phyloP scores from a whole-genome alignment of 2,329 filamentous ascomycete genomes.

The Venturia nashicola region DNA sequence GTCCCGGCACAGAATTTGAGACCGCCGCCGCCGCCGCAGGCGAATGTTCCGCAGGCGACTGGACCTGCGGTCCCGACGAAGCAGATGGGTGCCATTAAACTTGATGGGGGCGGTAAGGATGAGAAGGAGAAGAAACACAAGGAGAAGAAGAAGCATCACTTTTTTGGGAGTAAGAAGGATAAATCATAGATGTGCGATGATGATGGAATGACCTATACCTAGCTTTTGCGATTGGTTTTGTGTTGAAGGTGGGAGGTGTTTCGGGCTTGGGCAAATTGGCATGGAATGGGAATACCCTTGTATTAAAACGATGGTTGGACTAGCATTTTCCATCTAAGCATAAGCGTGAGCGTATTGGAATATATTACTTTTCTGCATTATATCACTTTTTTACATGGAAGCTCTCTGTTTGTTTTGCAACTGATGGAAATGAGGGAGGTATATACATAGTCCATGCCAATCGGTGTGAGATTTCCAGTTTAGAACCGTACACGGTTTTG shows the following conservation, averaged over 20 bases:
- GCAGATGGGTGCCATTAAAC: constrained; percentile 44
- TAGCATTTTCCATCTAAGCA: background rate
- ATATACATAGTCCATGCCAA: too few species aligned
- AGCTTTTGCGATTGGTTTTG: background rate
- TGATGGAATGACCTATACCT: too few species aligned
- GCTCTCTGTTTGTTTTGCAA: too few species aligned
- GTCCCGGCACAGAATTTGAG: background rate
- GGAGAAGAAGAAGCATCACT: constrained; percentile 43
- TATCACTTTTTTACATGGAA: too few species aligned
- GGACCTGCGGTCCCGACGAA: constrained; percentile 35
- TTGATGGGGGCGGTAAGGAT: constrained; percentile 26
- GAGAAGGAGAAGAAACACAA: constrained; percentile 38
- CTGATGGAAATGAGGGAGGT: too few species aligned
- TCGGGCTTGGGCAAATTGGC: background rate
- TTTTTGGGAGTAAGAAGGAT: constrained; percentile 8
- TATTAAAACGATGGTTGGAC: background rate
- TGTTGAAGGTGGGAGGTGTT: background rate
- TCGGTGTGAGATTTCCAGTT: too few species aligned
- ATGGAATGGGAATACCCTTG: background rate
- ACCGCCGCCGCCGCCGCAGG: background rate
- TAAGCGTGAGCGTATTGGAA: background rate
- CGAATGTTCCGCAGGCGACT: background rate
- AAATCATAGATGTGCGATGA: background rate
- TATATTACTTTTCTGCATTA: too few species aligned
- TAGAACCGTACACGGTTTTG: too few species aligned